Conservation (phyloP, 768 basidiomycete species). For the Termitomyces sp. region DNA sequence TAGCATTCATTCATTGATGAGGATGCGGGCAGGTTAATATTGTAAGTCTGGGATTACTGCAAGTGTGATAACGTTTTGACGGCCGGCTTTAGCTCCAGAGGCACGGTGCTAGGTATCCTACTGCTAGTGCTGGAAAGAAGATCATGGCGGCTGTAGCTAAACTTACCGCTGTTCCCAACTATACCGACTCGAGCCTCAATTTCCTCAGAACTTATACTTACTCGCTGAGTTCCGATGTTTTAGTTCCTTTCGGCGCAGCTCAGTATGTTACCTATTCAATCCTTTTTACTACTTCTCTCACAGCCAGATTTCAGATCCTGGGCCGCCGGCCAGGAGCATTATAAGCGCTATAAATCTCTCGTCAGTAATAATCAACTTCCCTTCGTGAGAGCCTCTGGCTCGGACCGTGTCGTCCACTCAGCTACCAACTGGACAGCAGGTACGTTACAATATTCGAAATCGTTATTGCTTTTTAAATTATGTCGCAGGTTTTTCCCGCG, state of each 20-base stretch:
- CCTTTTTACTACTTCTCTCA: neutral
- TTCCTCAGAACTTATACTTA: slow-evolving; percentile 60
- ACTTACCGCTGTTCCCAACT: slow-evolving; percentile 40
- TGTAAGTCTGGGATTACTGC: slow-evolving; percentile 29
- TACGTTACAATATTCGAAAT: slow-evolving; percentile 15
- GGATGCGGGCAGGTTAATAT: slow-evolving; percentile 46
- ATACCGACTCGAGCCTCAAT: slow-evolving; percentile 38
- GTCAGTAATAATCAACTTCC: slow-evolving; percentile 40
- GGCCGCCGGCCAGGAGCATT: slow-evolving; percentile 47
- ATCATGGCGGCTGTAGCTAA: slow-evolving; percentile 49
- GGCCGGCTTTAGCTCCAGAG: slow-evolving; percentile 56
- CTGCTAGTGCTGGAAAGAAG: slow-evolving; percentile 32
- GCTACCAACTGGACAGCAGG: slow-evolving; percentile 71
- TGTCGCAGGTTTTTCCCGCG: slow-evolving; percentile 51
- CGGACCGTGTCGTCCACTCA: slow-evolving; percentile 56
- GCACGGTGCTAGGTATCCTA: slow-evolving; percentile 79
- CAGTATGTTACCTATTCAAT: slow-evolving; percentile 40
- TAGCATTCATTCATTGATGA: neutral
- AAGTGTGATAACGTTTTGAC: neutral
- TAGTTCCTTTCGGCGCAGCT: slow-evolving; percentile 62
- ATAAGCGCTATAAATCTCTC: slow-evolving; percentile 47
- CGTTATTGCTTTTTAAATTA: neutral
- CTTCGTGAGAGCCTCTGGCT: slow-evolving; percentile 41
- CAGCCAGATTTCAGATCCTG: slow-evolving; percentile 20
- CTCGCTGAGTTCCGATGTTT: slow-evolving; percentile 46